Evolutionary conservation across 306 rosid species (phyloP), one percentile per base, ranked within the genome.

Genomic region (Fragaria nilgerrensis): DNA sequence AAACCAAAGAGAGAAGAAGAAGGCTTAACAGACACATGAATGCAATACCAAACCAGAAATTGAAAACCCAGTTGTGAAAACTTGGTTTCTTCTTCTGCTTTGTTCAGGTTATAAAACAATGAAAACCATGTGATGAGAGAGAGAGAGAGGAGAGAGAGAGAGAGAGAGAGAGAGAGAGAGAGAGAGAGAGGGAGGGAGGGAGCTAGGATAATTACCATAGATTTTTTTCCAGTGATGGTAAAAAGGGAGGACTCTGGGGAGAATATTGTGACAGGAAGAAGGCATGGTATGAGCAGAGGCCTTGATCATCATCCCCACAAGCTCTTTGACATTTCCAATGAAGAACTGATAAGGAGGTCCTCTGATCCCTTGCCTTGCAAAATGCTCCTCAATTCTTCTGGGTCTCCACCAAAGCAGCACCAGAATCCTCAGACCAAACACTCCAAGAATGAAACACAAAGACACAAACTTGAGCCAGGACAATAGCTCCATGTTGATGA

Each of bases 181-280:
- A 15, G 12, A 9, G 37, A 37, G 48, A 8, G 68, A 75, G 36
- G 11, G 14, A 7, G 48, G 32, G 47, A 56, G 65, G 55, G 63
- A 5, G n/a, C n/a, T n/a, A n/a, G 55, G 4, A 2, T 0, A 6
- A 1, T 52, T 80, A 92, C 99, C 99, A 34, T 96, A 96, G 52
- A 91, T 87, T 82, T 96, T 96, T 76, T 88, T 93, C 99, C 99
- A 96, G 82, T 96, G 98, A 78, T 96, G 99, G 83, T 91, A 96
- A 79, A 96, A 96, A 72, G 99, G 85, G 36, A 96, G 97, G 61
- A 96, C 99, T 70, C 99, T 80, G 22, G 99, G 99, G 16, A 96
- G 96, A 72, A 96, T 96, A 83, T 96, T 90, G 88, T 96, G 99
- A 48, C 98, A 91, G 87, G 77, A 76, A 65, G 74, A 43, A 72